Conservation (phyloP, 345 rosid genomes). For the Durio zibethinus region DNA sequence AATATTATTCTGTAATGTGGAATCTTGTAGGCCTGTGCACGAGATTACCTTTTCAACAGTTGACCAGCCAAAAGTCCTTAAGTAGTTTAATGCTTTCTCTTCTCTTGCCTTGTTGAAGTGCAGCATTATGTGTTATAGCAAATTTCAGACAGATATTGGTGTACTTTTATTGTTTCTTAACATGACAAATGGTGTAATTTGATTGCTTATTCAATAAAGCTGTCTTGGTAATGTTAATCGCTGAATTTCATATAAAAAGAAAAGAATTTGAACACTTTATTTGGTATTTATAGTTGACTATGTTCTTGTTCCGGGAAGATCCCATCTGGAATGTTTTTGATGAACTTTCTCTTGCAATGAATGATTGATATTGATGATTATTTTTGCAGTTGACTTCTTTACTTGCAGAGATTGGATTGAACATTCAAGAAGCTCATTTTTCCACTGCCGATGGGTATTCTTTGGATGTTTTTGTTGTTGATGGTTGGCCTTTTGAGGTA, state of each 20-base stretch:
- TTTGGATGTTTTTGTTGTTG: slow-evolving; percentile 90
- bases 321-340: neutral
- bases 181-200: neutral
- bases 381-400: slow-evolving; percentile 68
- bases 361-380: neutral
- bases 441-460: slow-evolving; percentile 93
- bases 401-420: slow-evolving; percentile 88
- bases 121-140: neutral
- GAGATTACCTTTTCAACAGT: slow-evolving; percentile 95
- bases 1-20: neutral
- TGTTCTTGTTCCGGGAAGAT: neutral
- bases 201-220: neutral
- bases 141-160: neutral
- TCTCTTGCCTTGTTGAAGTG: neutral
- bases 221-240: neutral
- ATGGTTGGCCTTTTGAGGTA: slow-evolving; percentile 95
- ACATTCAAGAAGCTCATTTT: slow-evolving; percentile 94
- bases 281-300: neutral
- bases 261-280: neutral
- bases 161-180: neutral
- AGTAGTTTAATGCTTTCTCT: slow-evolving; percentile 43
- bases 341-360: neutral
- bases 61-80: slow-evolving; percentile 91
- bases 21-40: slow-evolving; percentile 80
- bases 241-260: neutral